Conservation (phyloP, 2,329 filamentous ascomycete genomes). For the Pyrenophora tritici-repentis region DNA sequence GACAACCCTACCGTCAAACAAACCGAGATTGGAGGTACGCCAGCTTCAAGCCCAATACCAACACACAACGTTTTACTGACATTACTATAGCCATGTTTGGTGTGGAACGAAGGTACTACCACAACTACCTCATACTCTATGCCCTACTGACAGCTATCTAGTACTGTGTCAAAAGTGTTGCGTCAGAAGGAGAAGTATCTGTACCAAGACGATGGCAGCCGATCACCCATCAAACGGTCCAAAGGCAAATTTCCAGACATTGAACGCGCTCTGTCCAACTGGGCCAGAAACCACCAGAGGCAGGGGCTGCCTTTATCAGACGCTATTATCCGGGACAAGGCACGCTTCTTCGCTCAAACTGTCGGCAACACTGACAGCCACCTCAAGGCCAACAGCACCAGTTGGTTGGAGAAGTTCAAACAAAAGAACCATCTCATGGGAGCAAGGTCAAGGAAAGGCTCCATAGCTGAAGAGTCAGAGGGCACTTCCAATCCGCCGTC, state of each 20-base stretch:
- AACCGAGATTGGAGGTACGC: slow-evolving; percentile 87
- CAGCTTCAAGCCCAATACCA: slow-evolving; percentile 21
- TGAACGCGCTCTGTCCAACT: slow-evolving; percentile 86
- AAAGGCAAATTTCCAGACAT: slow-evolving; percentile 91
- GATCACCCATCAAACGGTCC: slow-evolving; percentile 77
- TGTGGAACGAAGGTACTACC: slow-evolving; percentile 86
- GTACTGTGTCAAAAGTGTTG: slow-evolving; percentile 97
- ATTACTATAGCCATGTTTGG: slow-evolving; percentile 74
- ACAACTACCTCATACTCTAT: slow-evolving; percentile 9
- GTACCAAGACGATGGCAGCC: slow-evolving; percentile 76
- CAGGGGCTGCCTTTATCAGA: slow-evolving; percentile 76
- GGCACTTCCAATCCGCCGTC: slow-evolving; percentile 62
- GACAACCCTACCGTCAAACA: slow-evolving; percentile 91
- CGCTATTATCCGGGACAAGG: slow-evolving; percentile 83
- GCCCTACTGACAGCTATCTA: slow-evolving; percentile 49
- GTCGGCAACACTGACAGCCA: slow-evolving; percentile 74
- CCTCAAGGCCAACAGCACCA: slow-evolving; percentile 70
- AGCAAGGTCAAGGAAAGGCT: slow-evolving; percentile 60
- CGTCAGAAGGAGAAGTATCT: slow-evolving; percentile 95
- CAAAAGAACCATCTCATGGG: slow-evolving; percentile 73
- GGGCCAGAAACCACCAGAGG: slow-evolving; percentile 80
- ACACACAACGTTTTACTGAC: slow-evolving; percentile 36
- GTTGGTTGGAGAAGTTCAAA: slow-evolving; percentile 95
- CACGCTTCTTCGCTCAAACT: slow-evolving; percentile 76
- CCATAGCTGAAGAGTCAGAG: slow-evolving; percentile 69